Conservation (phyloP, 345 rosid species). For the Acer negundo region DNA sequence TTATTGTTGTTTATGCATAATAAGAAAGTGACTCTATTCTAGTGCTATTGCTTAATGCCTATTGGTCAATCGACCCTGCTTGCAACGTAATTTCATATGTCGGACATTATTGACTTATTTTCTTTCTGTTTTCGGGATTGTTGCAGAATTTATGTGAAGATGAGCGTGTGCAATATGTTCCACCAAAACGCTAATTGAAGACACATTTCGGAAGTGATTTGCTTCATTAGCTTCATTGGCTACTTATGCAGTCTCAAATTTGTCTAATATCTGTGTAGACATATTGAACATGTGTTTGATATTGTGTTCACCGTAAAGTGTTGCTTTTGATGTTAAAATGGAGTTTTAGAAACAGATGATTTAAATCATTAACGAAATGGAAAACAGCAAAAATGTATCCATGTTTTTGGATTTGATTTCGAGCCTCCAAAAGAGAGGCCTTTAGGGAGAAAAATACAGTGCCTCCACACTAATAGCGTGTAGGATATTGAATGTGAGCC, state of each 20-base stretch:
- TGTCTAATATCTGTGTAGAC: background rate
- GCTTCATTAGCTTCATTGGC: background rate
- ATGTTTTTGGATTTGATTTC: no score
- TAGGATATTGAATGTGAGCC: no score
- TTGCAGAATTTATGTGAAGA: slow-evolving; percentile 82
- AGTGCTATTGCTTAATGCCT: no score
- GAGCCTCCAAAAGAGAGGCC: no score
- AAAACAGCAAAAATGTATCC: no score
- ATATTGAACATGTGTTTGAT: background rate
- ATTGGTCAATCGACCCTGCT: background rate
- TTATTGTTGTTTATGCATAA: background rate
- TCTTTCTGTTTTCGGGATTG: slow-evolving; percentile 4
- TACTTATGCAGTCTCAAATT: background rate
- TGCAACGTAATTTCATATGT: background rate
- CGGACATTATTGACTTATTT: background rate
- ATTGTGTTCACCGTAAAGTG: background rate
- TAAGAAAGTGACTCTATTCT: no score
- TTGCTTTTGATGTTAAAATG: no score
- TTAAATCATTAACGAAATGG: no score
- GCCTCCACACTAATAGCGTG: no score
- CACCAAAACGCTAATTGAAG: slow-evolving; percentile 61
- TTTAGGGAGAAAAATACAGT: no score
- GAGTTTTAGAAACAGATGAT: background rate
- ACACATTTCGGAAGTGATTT: background rate
- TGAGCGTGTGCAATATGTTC: slow-evolving; percentile 68